Evolutionary conservation across 2,329 filamentous ascomycete species (phyloP), one percentile per base, ranked within the genome.

Genomic region (Aspergillus niger): DNA sequence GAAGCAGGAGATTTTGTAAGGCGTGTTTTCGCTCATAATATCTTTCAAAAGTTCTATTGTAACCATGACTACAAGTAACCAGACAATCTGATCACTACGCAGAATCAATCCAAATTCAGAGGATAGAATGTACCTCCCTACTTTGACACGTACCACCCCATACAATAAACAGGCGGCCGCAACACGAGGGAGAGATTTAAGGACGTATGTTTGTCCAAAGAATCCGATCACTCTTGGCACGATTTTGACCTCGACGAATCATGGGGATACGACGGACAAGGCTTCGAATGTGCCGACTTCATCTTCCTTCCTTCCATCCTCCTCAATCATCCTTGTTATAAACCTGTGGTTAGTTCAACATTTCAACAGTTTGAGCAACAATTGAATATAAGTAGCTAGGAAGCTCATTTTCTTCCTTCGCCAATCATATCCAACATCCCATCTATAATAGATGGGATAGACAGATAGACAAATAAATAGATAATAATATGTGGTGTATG

Each of bases 221-320:
- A 44, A 54, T 36, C 32, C 11, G 32, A 13, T 78, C 66, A 64
- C 63, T 79, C 41, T 79, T 63, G 77, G 77, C 77, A 79, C 66
- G 63, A 71, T 72, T 76, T 79, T 79, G 77, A 79, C 77, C 77
- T 79, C 77, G 72, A 76, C 71, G 41, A 71, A 74, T 74, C 76
- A 76, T 75, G 70, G 68, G 68, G 64, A 65, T 54, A 68, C 71
- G 75, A 77, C 68, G 65, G 65, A 79, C 74, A 72, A 79, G 76
- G 74, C 77, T 79, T 79, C 77, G 77, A 79, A 74, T 67, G 70
- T 77, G 77, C 77, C 77, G 22, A n/a, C 26, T 13, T 10, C 32
- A 13, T 36, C 11, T 11, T 30, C 28, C 3, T 4, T 30, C 28
- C 30, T 11, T 5, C 28, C 8, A 11, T 32, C 30, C 30, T 36